Conservation (phyloP, 257 asterid genomes). For the Lycium ferocissimum region DNA sequence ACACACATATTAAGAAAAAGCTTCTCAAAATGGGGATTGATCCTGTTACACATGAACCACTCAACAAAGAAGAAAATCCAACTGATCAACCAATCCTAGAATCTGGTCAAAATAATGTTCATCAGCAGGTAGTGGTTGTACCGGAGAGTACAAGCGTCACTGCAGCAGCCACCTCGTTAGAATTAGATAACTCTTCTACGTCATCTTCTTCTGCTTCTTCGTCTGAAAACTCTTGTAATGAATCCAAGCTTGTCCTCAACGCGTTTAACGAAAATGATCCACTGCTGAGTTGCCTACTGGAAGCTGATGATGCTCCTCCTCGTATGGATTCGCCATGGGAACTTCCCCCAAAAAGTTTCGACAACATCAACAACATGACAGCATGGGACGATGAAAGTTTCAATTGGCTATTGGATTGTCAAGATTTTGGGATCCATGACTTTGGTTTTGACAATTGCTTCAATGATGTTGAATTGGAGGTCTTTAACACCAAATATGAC, state of each 20-base stretch:
- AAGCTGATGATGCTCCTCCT: conserved; percentile 44
- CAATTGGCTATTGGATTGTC: conserved; percentile 72
- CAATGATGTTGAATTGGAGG: conserved; percentile 47
- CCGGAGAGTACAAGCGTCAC: conserved; percentile 35
- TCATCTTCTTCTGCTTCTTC: conserved; percentile 52
- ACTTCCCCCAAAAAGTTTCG: conserved; percentile 36
- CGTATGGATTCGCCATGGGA: conserved; percentile 51
- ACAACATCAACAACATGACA: conserved; percentile 24
- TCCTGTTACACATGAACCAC: conserved; percentile 85
- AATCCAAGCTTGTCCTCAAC: conserved; percentile 43
- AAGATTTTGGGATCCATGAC: conserved; percentile 84
- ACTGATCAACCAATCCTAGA: conserved; percentile 32
- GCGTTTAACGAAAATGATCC: conserved; percentile 53
- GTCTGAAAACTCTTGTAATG: conserved; percentile 60
- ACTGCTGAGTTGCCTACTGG: conserved; percentile 45
- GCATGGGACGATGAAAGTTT: conserved; percentile 60
- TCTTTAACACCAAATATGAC: conserved; percentile 38
- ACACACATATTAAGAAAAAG: conserved; percentile 92
- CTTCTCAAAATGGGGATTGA: conserved; percentile 90
- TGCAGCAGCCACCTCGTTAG: not conserved
- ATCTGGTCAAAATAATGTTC: conserved; percentile 31
- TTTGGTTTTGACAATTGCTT: conserved; percentile 54
- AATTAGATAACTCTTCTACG: conserved; percentile 34
- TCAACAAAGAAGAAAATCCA: conserved; percentile 45
- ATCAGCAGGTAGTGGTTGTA: conserved; percentile 30